These are phyloP conservation scores for Leccinum ponderosum DNA, from an alignment of 1,284 basidiomycete species.

Conservation along the genomic window DNA sequence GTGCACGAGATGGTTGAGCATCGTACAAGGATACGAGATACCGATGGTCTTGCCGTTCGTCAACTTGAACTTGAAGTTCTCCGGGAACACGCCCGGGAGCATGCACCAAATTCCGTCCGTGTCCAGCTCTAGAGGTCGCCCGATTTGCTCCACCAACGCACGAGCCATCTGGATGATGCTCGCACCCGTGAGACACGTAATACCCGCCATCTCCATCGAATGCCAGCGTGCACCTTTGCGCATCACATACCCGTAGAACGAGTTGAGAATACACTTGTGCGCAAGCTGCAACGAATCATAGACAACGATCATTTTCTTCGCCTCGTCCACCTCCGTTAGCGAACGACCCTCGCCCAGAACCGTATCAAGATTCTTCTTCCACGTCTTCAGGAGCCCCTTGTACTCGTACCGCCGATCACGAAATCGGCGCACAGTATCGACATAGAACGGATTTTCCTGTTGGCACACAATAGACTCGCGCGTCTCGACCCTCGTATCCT, in stretches of 20 bases:
- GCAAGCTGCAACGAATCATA: slow-evolving; percentile 99
- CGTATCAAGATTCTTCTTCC: slow-evolving; percentile 97
- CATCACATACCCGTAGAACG: slow-evolving; percentile 99
- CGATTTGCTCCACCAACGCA: slow-evolving; percentile 95
- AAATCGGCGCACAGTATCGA: slow-evolving; percentile 97
- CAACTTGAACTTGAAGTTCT: slow-evolving; percentile 96
- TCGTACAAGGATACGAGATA: slow-evolving; percentile 99
- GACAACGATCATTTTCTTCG: slow-evolving; percentile 99
- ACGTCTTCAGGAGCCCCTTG: slow-evolving; percentile 98
- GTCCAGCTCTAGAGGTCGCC: slow-evolving; percentile 95
- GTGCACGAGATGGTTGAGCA: slow-evolving; percentile 99
- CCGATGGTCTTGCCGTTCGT: slow-evolving; percentile 84
- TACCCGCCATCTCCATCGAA: slow-evolving; percentile 99
- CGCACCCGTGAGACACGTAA: slow-evolving; percentile 98
- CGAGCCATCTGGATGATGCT: slow-evolving; percentile 99
- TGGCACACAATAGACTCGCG: slow-evolving; percentile 98
- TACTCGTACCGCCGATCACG: slow-evolving; percentile 99
- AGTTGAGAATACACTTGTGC: slow-evolving; percentile 99
- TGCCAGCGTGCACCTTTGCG: slow-evolving; percentile 99
- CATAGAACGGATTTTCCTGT: slow-evolving; percentile 98
- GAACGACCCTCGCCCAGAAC: slow-evolving; percentile 66
- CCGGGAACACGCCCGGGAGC: slow-evolving; percentile 97
- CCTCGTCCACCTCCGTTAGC: slow-evolving; percentile 90
- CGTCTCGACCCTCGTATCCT: slow-evolving; percentile 95
- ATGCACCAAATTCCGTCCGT: slow-evolving; percentile 99